phyloP scores from a whole-genome alignment of 148 eudicot species.

The Rhododendron ovatum region DNA sequence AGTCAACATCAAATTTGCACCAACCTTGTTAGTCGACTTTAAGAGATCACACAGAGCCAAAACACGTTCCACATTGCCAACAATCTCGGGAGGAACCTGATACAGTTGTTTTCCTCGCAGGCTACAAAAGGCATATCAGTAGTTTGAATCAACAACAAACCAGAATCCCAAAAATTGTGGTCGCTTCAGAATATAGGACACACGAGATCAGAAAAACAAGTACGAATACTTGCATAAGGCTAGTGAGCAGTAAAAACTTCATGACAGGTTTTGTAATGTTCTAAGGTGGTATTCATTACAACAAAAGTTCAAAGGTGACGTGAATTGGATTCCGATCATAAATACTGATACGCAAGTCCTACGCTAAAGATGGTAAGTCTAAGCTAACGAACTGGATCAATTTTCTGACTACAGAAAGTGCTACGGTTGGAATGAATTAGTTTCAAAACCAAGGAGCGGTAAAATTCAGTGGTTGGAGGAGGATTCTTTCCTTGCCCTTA shows the following conservation, averaged over 20 bases:
- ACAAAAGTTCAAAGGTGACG: background rate
- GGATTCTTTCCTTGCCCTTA: background rate
- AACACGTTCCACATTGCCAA: constrained; percentile 69
- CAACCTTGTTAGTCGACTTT: constrained; percentile 48
- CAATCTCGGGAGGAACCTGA: constrained; percentile 61
- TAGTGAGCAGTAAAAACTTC: constrained; percentile 1
- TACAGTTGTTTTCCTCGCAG: constrained; percentile 74
- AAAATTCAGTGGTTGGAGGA: background rate
- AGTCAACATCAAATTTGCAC: background rate
- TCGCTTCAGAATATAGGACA: background rate
- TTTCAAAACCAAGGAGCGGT: background rate
- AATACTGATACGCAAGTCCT: background rate
- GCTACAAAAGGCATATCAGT: constrained; percentile 35
- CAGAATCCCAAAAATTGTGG: background rate
- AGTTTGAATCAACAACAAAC: background rate
- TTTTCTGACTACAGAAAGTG: background rate
- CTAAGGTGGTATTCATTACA: background rate
- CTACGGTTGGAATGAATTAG: background rate
- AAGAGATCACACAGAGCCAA: constrained; percentile 60
- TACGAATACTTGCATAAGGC: background rate
- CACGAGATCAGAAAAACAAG: background rate
- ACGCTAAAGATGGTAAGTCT: background rate
- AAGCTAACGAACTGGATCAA: background rate
- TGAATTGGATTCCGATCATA: background rate
- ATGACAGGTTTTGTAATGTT: background rate